These are phyloP conservation scores for Trichoderma reesei DNA, from an alignment of 495 filamentous ascomycete species.

Conservation along the genomic window DNA sequence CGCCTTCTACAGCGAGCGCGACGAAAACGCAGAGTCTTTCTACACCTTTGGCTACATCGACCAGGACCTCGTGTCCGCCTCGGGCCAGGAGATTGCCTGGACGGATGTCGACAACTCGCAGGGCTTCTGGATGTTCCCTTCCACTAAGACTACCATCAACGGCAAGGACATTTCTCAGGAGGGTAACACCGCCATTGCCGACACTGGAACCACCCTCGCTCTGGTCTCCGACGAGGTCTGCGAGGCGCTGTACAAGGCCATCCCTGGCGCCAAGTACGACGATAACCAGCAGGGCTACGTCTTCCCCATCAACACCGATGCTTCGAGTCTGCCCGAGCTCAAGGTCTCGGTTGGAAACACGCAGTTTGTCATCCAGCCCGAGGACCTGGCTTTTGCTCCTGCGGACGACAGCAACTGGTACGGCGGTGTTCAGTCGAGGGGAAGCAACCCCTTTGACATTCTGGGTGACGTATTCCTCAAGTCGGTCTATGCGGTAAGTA, in stretches of 20 bases:
- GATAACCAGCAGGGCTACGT: slow-evolving; percentile 49
- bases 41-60: slow-evolving; percentile 69
- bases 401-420: slow-evolving; percentile 38
- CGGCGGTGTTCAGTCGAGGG: slow-evolving; percentile 55
- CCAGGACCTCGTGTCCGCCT: slow-evolving; percentile 47
- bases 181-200: slow-evolving; percentile 44
- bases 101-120: slow-evolving; percentile 44
- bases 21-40: slow-evolving; percentile 13
- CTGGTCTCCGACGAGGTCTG: slow-evolving; percentile 49
- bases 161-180: slow-evolving; percentile 23
- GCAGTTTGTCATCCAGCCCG: slow-evolving; percentile 45
- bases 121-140: slow-evolving; percentile 64
- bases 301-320: slow-evolving; percentile 46
- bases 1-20: slow-evolving; percentile 50
- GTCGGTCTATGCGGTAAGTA: slow-evolving; percentile 56
- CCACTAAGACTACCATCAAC: slow-evolving; percentile 50
- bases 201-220: slow-evolving; percentile 68
- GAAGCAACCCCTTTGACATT: slow-evolving; percentile 56
- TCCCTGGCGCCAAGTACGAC: slow-evolving; percentile 42
- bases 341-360: slow-evolving; percentile 43
- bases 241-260: slow-evolving; percentile 51
- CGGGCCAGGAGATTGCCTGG: slow-evolving; percentile 41
- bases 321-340: slow-evolving; percentile 49
- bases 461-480: slow-evolving; percentile 74
- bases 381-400: slow-evolving; percentile 46